Percentiles rank a stretch among this genome's conserved stretches.
phyloP scores from a whole-genome alignment of 208 protist genomes.

The Trypanosoma boissoni region DNA sequence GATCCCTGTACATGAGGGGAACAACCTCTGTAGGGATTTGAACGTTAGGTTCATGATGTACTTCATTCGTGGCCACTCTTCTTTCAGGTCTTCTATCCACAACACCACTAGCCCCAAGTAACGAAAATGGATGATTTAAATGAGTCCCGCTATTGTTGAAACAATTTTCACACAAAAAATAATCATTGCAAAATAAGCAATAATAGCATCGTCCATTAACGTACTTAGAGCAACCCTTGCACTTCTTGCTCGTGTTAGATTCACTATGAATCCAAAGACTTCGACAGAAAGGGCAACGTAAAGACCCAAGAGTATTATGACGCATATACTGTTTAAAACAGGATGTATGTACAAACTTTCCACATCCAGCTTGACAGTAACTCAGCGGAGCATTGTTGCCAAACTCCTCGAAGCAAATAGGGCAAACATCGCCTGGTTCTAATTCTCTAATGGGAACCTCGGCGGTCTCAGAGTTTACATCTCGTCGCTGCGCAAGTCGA shows the following conservation, averaged over 20 bases:
- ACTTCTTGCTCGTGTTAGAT: slow-evolving; percentile 18
- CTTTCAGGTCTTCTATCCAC: slow-evolving; percentile 5
- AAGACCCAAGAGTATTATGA: slow-evolving; percentile 12
- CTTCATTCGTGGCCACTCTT: not conserved
- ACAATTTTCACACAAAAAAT: slow-evolving; percentile 40
- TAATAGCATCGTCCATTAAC: slow-evolving; percentile 27
- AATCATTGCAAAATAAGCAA: slow-evolving; percentile 53
- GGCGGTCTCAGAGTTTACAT: not conserved
- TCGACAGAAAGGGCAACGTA: slow-evolving; percentile 31
- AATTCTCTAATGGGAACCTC: slow-evolving; percentile 12
- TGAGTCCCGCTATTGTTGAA: slow-evolving; percentile 33
- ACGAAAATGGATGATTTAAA: slow-evolving; percentile 45
- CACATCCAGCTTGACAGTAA: slow-evolving; percentile 28
- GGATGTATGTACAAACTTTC: slow-evolving; percentile 24
- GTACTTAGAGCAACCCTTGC: slow-evolving; percentile 24
- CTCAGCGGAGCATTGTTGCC: slow-evolving; percentile 18
- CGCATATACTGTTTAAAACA: slow-evolving; percentile 32
- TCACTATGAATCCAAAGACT: slow-evolving; percentile 18
- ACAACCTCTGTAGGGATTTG: slow-evolving; percentile 16
- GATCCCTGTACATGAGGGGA: slow-evolving; percentile 60
- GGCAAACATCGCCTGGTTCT: slow-evolving; percentile 33
- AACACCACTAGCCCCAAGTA: slow-evolving; percentile 18
- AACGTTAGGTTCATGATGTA: not conserved
- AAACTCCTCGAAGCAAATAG: slow-evolving; percentile 36
- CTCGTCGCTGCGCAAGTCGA: slow-evolving; percentile 14